Percentiles rank a stretch among this genome's conserved stretches.
These are phyloP conservation scores for Allomyces macrogynus DNA, from an alignment of 192 early-diverging fungal species.

Conservation along the genomic window DNA sequence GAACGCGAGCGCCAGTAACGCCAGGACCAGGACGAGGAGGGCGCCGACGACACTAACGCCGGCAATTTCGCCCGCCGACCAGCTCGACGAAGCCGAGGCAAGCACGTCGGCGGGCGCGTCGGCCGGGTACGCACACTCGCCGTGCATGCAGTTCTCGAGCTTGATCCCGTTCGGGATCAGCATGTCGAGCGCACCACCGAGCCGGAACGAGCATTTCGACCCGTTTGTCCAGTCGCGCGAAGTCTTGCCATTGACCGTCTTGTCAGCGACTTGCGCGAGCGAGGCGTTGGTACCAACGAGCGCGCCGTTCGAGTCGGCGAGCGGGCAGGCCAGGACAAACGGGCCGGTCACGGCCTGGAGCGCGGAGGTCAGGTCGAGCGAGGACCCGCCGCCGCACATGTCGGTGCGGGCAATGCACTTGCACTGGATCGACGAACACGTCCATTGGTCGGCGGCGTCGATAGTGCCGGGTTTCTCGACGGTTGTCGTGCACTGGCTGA, in stretches of 20 bases:
- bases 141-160: constrained; percentile 23
- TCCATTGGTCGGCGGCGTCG: constrained; percentile 11
- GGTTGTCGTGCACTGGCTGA: constrained; percentile 16
- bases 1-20: constrained; percentile 7
- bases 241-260: background rate
- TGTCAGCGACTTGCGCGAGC: background rate
- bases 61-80: constrained; percentile 8
- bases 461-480: constrained; percentile 6
- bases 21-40: constrained; percentile 6
- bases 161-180: constrained; percentile 31
- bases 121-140: constrained; percentile 28
- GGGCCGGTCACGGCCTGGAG: constrained; percentile 19
- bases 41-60: constrained; percentile 10
- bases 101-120: constrained; percentile 8
- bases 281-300: constrained; percentile 4
- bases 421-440: constrained; percentile 22
- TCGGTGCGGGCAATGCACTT: constrained; percentile 18
- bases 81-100: background rate
- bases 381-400: constrained; percentile 29
- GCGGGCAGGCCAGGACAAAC: constrained; percentile 21
- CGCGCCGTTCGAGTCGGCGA: constrained; percentile 12
- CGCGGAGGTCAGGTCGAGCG: constrained; percentile 13
- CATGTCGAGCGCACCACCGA: constrained; percentile 19
- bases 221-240: background rate
- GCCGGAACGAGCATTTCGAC: background rate